These are phyloP conservation scores for Delonix regia DNA, from an alignment of 306 rosid genomes.

Conservation along the genomic window DNA sequence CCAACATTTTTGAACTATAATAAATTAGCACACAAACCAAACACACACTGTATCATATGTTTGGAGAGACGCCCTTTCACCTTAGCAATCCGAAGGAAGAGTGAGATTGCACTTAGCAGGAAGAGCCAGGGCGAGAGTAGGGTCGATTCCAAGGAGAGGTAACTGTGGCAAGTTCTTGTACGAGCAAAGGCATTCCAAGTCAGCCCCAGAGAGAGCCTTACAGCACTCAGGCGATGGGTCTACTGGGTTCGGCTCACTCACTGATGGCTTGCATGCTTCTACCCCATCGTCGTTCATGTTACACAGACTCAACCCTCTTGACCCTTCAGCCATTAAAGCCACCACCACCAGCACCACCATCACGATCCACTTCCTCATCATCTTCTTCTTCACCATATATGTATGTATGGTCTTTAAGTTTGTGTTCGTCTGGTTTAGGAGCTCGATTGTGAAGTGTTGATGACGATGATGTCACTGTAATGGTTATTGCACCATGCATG, in stretches of 20 bases:
- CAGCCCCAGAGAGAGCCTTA: not conserved
- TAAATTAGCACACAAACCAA: not conserved
- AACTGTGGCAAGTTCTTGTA: slow-evolving; percentile 57
- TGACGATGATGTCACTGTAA: not conserved
- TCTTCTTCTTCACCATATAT: not conserved
- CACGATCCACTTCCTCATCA: not conserved
- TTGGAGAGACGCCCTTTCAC: too few species aligned
- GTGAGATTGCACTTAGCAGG: slow-evolving; percentile 69
- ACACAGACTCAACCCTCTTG: not conserved
- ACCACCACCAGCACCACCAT: not conserved
- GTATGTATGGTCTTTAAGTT: too few species aligned
- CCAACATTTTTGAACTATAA: not conserved
- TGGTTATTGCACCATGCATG: not conserved
- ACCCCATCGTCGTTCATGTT: not conserved
- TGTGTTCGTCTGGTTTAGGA: too few species aligned
- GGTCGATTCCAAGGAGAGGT: slow-evolving; percentile 67
- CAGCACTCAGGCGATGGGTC: slow-evolving; percentile 4
- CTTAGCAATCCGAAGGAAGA: slow-evolving; percentile 50
- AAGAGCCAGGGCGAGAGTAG: slow-evolving; percentile 62
- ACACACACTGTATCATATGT: not conserved
- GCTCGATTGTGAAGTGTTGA: not conserved
- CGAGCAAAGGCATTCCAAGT: slow-evolving; percentile 58
- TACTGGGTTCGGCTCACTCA: not conserved
- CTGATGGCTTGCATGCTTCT: not conserved
- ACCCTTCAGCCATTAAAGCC: not conserved